A percentile compares a stretch with the other conserved stretches of the same genome.
These are phyloP conservation scores for Chlorella sp. DNA, from an alignment of 139 green algal species.

Conservation along the genomic window DNA sequence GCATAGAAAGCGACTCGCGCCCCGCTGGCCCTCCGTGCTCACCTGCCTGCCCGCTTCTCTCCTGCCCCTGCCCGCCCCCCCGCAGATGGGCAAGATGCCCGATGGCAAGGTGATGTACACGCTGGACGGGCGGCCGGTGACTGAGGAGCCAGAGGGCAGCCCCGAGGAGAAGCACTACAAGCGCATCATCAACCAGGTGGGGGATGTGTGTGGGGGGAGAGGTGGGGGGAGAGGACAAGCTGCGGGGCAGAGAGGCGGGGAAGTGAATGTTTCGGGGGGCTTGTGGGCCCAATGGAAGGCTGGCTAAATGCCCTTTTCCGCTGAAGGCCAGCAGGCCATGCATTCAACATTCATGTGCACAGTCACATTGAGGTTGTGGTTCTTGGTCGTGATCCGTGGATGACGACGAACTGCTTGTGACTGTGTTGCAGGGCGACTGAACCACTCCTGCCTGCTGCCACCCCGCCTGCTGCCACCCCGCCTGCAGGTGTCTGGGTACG, in stretches of 20 bases:
- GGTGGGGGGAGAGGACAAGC: not conserved
- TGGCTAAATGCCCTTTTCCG: not conserved
- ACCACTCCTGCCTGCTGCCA: not conserved
- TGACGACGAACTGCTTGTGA: not conserved
- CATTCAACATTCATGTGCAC: not conserved
- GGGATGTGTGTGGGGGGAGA: not conserved
- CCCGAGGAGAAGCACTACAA: slow-evolving; percentile 69
- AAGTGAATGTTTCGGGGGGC: not conserved
- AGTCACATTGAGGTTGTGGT: too few species aligned
- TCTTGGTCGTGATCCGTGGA: too few species aligned
- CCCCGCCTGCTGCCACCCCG: not conserved
- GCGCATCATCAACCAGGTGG: slow-evolving; percentile 80
- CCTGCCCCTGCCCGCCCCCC: not conserved
- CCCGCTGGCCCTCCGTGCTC: not conserved
- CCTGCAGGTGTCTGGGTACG: slow-evolving; percentile 82
- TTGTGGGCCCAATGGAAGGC: not conserved
- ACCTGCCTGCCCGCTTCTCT: not conserved
- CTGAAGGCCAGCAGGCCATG: too few species aligned
- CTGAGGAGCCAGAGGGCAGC: slow-evolving; percentile 53
- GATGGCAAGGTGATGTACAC: slow-evolving; percentile 63
- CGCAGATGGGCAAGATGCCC: slow-evolving; percentile 55
- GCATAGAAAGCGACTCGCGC: too few species aligned
- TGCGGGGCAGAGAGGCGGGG: not conserved
- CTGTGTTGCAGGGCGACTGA: not conserved
- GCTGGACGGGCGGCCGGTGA: slow-evolving; percentile 54